Evolutionary conservation across 164 flowering plant genomes (phyloP).

Genomic region (Taxillus chinensis): DNA sequence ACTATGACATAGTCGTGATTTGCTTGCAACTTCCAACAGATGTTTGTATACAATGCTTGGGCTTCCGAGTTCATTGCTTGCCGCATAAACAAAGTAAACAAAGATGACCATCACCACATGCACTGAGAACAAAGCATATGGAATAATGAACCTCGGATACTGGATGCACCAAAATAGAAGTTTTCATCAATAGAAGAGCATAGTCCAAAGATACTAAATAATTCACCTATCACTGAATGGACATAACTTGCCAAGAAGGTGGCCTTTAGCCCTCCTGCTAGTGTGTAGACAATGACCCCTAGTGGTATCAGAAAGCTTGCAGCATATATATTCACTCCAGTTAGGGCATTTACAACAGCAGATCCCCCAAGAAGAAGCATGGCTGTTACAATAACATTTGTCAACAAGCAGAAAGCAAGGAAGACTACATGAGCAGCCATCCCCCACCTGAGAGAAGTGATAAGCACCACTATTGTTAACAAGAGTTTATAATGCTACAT

Average conservation of each 20-base stretch:
- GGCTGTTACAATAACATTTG: slow-evolving; percentile 91
- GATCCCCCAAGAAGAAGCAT: slow-evolving; percentile 98
- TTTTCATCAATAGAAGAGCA: too few species aligned
- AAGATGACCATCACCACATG: slow-evolving; percentile 85
- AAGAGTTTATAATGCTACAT: too few species aligned
- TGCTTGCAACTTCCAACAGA: slow-evolving; percentile 57
- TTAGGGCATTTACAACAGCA: slow-evolving; percentile 94
- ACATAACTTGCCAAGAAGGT: slow-evolving; percentile 95
- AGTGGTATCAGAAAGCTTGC: slow-evolving; percentile 95
- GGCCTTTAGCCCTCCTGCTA: slow-evolving; percentile 96
- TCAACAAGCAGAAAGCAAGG: slow-evolving; percentile 76
- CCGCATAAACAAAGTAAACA: slow-evolving; percentile 74
- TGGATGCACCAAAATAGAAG: too few species aligned
- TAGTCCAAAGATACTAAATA: not conserved
- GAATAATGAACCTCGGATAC: not conserved
- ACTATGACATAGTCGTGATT: slow-evolving; percentile 57
- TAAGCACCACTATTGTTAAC: not conserved
- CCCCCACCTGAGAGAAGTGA: slow-evolving; percentile 66
- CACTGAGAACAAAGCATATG: slow-evolving; percentile 38
- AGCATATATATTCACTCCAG: slow-evolving; percentile 90
- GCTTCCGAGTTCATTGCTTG: slow-evolving; percentile 81
- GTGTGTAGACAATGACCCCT: slow-evolving; percentile 83
- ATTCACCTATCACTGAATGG: slow-evolving; percentile 86
- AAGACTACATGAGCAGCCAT: slow-evolving; percentile 77
- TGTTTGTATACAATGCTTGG: slow-evolving; percentile 63